Percentiles rank a stretch among this genome's conserved stretches.
Conservation (phyloP, 768 basidiomycete species). For the Serendipita indica region DNA sequence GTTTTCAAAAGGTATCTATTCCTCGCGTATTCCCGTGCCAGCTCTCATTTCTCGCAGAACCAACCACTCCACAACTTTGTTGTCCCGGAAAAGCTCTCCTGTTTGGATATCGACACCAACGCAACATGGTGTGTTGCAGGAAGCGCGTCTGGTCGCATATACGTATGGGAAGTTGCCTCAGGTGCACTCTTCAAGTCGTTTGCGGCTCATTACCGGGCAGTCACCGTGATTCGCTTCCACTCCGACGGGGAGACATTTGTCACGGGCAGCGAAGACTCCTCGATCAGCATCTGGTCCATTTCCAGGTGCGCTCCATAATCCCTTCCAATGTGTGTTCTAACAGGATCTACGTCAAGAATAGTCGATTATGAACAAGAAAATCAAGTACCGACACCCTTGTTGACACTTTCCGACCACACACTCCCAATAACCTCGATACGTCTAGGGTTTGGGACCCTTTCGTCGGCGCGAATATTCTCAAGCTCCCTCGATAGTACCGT, state of each 20-base stretch:
- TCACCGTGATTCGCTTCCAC: constrained; percentile 72
- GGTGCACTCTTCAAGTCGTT: constrained; percentile 84
- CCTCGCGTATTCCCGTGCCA: not conserved
- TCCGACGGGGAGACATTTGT: constrained; percentile 65
- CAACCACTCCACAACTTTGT: constrained; percentile 77
- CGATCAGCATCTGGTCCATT: constrained; percentile 77
- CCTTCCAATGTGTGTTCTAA: not conserved
- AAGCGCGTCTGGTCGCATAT: constrained; percentile 74
- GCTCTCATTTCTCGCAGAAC: constrained; percentile 39
- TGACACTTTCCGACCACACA: constrained; percentile 79
- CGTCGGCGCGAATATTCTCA: constrained; percentile 60
- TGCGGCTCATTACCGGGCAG: constrained; percentile 90
- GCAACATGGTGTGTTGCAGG: constrained; percentile 79
- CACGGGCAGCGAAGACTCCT: constrained; percentile 83
- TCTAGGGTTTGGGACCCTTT: constrained; percentile 69
- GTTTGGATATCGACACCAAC: constrained; percentile 54
- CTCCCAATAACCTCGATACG: constrained; percentile 71
- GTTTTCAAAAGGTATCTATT: constrained; percentile 68
- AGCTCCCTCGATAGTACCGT: constrained; percentile 80
- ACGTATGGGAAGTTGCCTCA: constrained; percentile 94
- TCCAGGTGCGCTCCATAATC: constrained; percentile 41
- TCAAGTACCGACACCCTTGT: constrained; percentile 62
- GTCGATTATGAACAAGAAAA: constrained; percentile 60
- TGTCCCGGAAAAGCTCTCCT: constrained; percentile 77
- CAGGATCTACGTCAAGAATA: constrained; percentile 33